These are phyloP conservation scores for Ottelia alismoides DNA, from an alignment of 106 monocot species.

Conservation along the genomic window DNA sequence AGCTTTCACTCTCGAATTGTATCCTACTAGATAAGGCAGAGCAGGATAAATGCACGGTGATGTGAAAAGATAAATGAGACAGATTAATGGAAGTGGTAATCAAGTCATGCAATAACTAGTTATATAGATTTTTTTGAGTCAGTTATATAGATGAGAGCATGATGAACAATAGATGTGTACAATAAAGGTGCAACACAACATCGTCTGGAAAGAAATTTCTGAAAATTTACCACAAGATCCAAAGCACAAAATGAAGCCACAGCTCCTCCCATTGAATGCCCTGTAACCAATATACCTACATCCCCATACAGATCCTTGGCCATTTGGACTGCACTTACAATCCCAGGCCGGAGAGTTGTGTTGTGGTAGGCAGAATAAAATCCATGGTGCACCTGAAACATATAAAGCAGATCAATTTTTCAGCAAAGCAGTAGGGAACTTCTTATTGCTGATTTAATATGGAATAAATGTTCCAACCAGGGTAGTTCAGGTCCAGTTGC, in stretches of 20 bases:
- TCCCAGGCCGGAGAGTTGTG: slow-evolving; percentile 52
- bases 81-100: too few relatives aligned
- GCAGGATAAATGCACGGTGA: too few relatives aligned
- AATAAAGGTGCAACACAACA: too few relatives aligned
- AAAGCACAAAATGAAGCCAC: slow-evolving; percentile 96
- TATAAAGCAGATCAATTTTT: too few relatives aligned
- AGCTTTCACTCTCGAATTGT: too few relatives aligned
- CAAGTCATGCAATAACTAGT: too few relatives aligned
- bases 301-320: slow-evolving; percentile 55
- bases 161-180: too few relatives aligned
- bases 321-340: slow-evolving; percentile 45
- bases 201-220: too few relatives aligned
- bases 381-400: slow-evolving; percentile 76
- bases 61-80: too few relatives aligned
- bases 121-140: too few relatives aligned
- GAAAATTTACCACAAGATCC: slow-evolving; percentile 61
- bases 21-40: too few relatives aligned
- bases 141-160: too few relatives aligned
- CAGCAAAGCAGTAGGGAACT: not conserved
- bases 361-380: slow-evolving; percentile 96
- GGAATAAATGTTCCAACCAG: slow-evolving; percentile 4
- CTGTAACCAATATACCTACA: slow-evolving; percentile 54
- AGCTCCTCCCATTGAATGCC: slow-evolving; percentile 98
- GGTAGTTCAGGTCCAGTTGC: slow-evolving; percentile 87
- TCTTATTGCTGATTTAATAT: not conserved